These are phyloP conservation scores for Picocystis sp. DNA, from an alignment of 163 green algal species.

Conservation along the genomic window DNA sequence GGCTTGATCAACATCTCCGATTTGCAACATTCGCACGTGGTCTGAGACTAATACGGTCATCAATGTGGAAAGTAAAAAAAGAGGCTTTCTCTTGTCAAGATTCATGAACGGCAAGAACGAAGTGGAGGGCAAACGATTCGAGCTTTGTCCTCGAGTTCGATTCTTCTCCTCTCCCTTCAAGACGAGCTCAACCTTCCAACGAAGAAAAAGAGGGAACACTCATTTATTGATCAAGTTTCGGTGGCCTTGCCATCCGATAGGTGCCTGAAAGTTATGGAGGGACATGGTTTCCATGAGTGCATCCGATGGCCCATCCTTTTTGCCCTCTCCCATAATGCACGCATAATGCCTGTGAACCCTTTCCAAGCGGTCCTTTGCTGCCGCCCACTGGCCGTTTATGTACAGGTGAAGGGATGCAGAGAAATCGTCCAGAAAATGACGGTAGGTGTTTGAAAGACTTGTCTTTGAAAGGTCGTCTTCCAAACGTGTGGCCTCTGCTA, in stretches of 20 bases:
- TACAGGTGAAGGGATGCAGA: constrained; percentile 25
- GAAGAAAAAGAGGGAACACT: not conserved
- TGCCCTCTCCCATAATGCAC: constrained; percentile 9
- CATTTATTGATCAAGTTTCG: constrained; percentile 80
- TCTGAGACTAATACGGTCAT: no score
- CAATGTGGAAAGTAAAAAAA: no score
- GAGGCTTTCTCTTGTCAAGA: no score
- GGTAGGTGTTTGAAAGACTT: not conserved
- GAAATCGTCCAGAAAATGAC: constrained; percentile 18
- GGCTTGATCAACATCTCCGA: no score
- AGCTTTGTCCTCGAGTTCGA: no score
- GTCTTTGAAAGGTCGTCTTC: no score
- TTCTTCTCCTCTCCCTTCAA: no score
- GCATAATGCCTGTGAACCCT: constrained; percentile 10
- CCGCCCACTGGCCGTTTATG: constrained; percentile 24
- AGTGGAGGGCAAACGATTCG: no score
- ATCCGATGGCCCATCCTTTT: constrained; percentile 41
- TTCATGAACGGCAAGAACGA: no score
- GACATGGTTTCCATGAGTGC: constrained; percentile 63
- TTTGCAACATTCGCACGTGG: no score
- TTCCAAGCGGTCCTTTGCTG: constrained; percentile 17
- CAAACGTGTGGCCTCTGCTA: no score
- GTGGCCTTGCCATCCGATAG: constrained; percentile 52
- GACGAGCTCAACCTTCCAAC: no score
- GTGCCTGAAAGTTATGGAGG: constrained; percentile 28